Conservation (phyloP, 345 rosid species). For the Euphorbia pulcherrima region DNA sequence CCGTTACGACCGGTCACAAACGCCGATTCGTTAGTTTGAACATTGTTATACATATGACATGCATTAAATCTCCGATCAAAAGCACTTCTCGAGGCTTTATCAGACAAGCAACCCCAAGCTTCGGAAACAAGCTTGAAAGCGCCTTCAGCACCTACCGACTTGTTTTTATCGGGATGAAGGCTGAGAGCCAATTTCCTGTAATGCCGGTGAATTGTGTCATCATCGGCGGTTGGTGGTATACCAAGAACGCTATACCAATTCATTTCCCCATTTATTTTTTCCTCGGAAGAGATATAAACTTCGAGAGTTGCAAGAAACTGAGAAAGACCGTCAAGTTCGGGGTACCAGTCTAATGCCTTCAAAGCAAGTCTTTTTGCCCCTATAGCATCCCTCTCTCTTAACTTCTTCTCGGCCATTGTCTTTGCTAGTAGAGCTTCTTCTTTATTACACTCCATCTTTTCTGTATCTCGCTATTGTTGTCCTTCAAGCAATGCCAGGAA, state of each 20-base stretch:
- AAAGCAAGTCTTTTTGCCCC: conserved; percentile 40
- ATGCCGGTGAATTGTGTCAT: conserved; percentile 35
- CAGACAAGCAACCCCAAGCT: conserved; percentile 45
- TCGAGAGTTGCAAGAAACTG: conserved; percentile 40
- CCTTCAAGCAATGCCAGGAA: conserved; percentile 5
- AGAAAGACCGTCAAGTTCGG: conserved; percentile 41
- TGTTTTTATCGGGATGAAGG: conserved; percentile 42
- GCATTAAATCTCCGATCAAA: conserved; percentile 42
- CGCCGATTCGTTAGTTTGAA: conserved; percentile 11
- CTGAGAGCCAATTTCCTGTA: conserved; percentile 34
- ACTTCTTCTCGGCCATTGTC: conserved; percentile 44
- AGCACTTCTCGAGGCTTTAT: conserved; percentile 31
- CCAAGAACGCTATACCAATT: conserved; percentile 53
- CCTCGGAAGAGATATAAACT: conserved; percentile 27
- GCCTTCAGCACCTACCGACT: conserved; percentile 43
- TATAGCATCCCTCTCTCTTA: conserved; percentile 31
- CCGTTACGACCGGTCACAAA: no score
- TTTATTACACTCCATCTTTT: conserved; percentile 36
- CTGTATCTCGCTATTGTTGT: neutral
- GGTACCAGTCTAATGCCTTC: conserved; percentile 35
- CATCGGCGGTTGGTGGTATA: conserved; percentile 39
- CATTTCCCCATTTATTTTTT: conserved; percentile 32
- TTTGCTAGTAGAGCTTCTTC: conserved; percentile 40
- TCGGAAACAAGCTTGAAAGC: conserved; percentile 45
- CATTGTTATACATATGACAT: conserved; percentile 4